Conservation (phyloP, 2,329 filamentous ascomycete genomes). For the Scytalidium lignicola region DNA sequence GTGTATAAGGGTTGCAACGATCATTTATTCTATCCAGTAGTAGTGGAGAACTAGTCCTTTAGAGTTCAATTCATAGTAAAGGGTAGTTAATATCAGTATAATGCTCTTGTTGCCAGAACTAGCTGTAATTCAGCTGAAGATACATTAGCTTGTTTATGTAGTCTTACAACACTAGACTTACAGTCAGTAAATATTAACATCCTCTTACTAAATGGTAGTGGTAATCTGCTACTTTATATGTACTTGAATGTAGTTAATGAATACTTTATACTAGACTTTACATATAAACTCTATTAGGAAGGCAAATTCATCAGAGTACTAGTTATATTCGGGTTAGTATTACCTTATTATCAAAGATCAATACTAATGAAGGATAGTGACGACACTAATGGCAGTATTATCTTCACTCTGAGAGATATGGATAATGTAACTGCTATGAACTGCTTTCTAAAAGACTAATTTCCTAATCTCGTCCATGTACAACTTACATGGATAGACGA, state of each 20-base stretch:
- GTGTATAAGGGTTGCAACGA: conserved; percentile 45
- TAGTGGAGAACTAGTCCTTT: conserved; percentile 47
- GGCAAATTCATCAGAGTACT: conserved; percentile 51
- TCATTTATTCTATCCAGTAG: conserved; percentile 45
- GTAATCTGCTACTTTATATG: conserved; percentile 40
- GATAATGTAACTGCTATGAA: conserved; percentile 43
- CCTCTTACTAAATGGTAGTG: conserved; percentile 27
- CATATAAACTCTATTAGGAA: conserved; percentile 42
- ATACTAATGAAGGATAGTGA: conserved; percentile 29
- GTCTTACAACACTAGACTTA: conserved; percentile 35
- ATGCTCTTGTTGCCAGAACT: conserved; percentile 39
- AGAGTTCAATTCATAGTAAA: conserved; percentile 39
- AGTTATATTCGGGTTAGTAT: conserved; percentile 37
- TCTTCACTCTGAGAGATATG: conserved; percentile 49
- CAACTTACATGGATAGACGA: conserved; percentile 48
- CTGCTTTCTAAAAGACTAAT: conserved; percentile 53
- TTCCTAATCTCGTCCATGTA: conserved; percentile 44
- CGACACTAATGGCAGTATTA: conserved; percentile 61
- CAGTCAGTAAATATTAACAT: conserved; percentile 37
- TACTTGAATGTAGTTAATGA: conserved; percentile 52
- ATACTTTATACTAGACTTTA: conserved; percentile 43
- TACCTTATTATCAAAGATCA: neutral
- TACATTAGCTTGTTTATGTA: conserved; percentile 42
- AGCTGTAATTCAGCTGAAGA: conserved; percentile 33
- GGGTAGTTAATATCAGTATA: conserved; percentile 39